Percentiles rank a stretch among this genome's conserved stretches.
Conservation (phyloP, 257 asterid species). For the Cynanchum wilfordii region DNA sequence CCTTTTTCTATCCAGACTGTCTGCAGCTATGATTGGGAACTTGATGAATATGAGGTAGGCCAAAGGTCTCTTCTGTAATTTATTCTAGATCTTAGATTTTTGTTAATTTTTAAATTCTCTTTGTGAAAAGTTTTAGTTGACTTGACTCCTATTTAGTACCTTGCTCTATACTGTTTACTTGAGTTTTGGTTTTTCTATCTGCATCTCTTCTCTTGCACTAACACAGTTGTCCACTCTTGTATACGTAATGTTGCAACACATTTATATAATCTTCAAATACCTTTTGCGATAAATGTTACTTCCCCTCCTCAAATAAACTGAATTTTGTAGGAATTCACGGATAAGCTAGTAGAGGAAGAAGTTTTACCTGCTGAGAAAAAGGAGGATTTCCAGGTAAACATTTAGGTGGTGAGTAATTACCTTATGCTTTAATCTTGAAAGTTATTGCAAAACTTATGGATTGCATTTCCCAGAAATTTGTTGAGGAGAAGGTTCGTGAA, state of each 20-base stretch:
- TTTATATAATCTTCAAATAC: not conserved
- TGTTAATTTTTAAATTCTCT: not conserved
- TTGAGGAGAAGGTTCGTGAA: slow-evolving; percentile 75
- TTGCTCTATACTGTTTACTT: not conserved
- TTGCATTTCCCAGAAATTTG: slow-evolving; percentile 39
- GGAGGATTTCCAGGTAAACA: slow-evolving; percentile 60
- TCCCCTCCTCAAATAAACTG: slow-evolving; percentile 3
- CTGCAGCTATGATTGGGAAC: slow-evolving; percentile 89
- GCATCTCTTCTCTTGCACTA: not conserved
- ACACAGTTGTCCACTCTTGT: not conserved
- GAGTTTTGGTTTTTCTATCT: not conserved
- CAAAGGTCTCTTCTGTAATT: not conserved
- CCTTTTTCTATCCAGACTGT: slow-evolving; percentile 48
- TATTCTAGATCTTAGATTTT: not conserved
- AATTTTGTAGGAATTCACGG: slow-evolving; percentile 53
- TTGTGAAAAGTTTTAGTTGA: not conserved
- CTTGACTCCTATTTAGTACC: not conserved
- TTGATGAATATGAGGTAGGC: slow-evolving; percentile 82
- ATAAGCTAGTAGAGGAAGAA: slow-evolving; percentile 64
- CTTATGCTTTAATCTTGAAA: slow-evolving; percentile 8
- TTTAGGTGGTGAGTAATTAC: slow-evolving; percentile 9
- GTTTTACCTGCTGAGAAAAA: slow-evolving; percentile 62
- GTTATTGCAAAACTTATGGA: slow-evolving; percentile 1
- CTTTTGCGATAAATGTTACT: not conserved
- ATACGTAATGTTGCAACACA: not conserved